These are phyloP conservation scores for Ganoderma multipileum DNA, from an alignment of 1,284 basidiomycete species.

Conservation along the genomic window DNA sequence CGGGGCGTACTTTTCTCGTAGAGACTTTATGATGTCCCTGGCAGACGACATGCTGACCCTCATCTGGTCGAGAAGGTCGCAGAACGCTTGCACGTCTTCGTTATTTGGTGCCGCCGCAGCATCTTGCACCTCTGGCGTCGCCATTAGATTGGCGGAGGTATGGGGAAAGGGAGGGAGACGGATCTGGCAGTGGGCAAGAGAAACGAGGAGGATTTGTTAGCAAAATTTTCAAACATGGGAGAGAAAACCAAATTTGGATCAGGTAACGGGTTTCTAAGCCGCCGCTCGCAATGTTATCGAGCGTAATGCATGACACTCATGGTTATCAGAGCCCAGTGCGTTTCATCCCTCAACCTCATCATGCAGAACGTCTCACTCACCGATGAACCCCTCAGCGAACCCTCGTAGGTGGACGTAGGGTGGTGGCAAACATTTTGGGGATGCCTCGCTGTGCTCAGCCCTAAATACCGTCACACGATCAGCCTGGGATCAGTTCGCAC, in stretches of 20 bases:
- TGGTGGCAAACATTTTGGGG: conserved; percentile 18
- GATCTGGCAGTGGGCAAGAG: conserved; percentile 8
- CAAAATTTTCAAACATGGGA: conserved; percentile 11
- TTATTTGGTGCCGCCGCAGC: conserved; percentile 14
- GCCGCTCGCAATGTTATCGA: conserved; percentile 61
- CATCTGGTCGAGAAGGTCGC: conserved; percentile 65
- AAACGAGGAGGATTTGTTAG: conserved; percentile 2
- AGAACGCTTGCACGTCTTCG: conserved; percentile 39
- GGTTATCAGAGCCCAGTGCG: conserved; percentile 87
- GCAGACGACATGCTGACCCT: conserved; percentile 65
- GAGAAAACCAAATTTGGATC: conserved; percentile 45
- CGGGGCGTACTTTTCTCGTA: conserved; percentile 60
- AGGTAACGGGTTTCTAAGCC: conserved; percentile 92
- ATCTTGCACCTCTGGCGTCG: conserved; percentile 12
- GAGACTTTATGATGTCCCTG: conserved; percentile 59
- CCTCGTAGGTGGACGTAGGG: conserved; percentile 10
- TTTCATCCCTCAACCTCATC: conserved; percentile 62
- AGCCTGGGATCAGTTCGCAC: background rate
- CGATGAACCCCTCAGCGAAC: conserved; percentile 11
- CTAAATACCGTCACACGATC: background rate
- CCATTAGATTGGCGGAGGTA: background rate
- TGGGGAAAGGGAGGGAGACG: conserved; percentile 4
- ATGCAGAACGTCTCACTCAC: conserved; percentile 19
- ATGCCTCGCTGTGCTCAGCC: background rate
- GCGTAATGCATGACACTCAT: conserved; percentile 79